These are phyloP conservation scores for Cicer cuneatum DNA, from an alignment of 306 rosid genomes.

Conservation along the genomic window DNA sequence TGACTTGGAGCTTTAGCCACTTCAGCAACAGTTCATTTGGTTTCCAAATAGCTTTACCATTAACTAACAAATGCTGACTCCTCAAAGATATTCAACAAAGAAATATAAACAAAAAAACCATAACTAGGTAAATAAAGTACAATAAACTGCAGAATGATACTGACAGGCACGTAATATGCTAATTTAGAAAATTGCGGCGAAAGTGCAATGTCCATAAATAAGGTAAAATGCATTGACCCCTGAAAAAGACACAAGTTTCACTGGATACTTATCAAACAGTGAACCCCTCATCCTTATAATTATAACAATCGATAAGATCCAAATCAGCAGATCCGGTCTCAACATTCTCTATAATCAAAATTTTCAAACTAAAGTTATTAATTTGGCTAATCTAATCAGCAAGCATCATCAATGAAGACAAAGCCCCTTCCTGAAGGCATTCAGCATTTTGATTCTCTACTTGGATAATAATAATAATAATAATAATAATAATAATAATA, in stretches of 20 bases:
- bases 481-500: background rate
- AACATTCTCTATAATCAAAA: background rate
- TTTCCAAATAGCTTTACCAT: background rate
- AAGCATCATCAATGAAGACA: background rate
- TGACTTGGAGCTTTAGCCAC: background rate
- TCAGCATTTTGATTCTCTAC: background rate
- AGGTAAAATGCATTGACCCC: background rate
- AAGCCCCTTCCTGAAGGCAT: background rate
- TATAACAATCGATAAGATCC: slow-evolving; percentile 17
- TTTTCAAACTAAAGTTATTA: slow-evolving; percentile 9
- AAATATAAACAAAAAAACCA: background rate
- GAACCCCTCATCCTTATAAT: no score
- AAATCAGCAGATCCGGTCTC: background rate
- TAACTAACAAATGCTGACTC: background rate
- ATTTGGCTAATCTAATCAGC: slow-evolving; percentile 8
- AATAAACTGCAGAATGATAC: no score
- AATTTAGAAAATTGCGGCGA: no score
- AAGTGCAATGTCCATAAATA: no score
- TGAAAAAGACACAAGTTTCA: background rate
- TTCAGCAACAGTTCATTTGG: background rate
- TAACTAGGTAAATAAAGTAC: background rate
- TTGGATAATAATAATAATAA: background rate
- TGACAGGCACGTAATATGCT: no score
- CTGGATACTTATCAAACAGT: background rate
- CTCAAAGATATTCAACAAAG: background rate